phyloP scores from a whole-genome alignment of 805 yeast species.

The Ogataea pignaliae region DNA sequence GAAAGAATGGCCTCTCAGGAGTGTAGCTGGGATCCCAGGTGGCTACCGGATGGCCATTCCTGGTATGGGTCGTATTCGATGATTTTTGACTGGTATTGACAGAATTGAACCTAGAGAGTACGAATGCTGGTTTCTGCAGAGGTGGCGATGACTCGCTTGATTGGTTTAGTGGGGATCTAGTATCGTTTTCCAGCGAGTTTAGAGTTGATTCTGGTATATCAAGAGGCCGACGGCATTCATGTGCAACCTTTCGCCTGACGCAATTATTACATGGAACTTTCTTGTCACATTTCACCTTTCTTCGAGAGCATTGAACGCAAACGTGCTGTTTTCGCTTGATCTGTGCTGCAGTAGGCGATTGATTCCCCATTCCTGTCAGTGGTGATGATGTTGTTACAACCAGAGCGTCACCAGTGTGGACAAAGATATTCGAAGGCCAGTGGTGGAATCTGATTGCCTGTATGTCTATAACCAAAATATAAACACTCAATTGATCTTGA shows the following conservation, averaged over 20 bases:
- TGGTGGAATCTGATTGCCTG: no score
- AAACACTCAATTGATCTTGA: no score
- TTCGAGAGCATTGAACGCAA: constrained; percentile 18
- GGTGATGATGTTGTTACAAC: no score
- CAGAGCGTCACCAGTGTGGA: no score
- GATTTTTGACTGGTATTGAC: neutral
- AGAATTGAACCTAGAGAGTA: no score
- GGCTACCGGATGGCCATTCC: neutral
- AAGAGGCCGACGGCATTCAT: constrained; percentile 14
- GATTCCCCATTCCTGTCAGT: no score
- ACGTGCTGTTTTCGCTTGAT: constrained; percentile 11
- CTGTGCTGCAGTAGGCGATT: no score
- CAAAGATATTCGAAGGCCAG: no score
- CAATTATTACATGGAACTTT: constrained; percentile 21
- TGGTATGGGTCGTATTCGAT: no score
- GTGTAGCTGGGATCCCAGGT: neutral
- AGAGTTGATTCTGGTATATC: neutral
- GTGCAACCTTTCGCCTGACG: constrained; percentile 12
- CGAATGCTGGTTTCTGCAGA: no score
- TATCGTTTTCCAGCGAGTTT: neutral
- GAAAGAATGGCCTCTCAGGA: constrained; percentile 4
- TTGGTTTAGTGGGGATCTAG: neutral
- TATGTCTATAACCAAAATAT: no score
- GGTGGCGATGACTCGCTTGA: no score
- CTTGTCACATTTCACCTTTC: constrained; percentile 25